Conservation (phyloP, 2,329 filamentous ascomycete genomes). For the Didymella segeticola region DNA sequence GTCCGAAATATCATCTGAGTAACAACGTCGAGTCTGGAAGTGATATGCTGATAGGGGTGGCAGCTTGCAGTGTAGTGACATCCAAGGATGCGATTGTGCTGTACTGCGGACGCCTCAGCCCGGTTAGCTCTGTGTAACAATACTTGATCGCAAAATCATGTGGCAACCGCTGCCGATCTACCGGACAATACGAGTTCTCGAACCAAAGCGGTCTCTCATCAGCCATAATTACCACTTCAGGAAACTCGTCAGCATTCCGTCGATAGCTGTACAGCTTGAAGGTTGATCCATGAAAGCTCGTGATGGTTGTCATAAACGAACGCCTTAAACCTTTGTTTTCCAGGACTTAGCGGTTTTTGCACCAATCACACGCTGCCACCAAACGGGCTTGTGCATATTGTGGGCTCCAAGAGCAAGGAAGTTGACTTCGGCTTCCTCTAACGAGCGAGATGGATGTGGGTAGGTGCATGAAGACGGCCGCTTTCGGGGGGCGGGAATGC, state of each 20-base stretch:
- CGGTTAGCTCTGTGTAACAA: not conserved
- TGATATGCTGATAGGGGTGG: too few species aligned
- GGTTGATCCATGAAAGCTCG: constrained; percentile 30
- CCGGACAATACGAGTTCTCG: not conserved
- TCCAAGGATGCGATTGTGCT: too few species aligned
- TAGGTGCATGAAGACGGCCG: constrained; percentile 2
- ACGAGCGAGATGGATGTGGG: not conserved
- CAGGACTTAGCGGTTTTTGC: constrained; percentile 3
- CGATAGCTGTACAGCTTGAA: constrained; percentile 27
- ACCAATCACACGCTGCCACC: constrained; percentile 15
- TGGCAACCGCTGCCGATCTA: not conserved
- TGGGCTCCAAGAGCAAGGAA: constrained; percentile 2
- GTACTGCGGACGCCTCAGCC: not conserved
- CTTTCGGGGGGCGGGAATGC: not conserved
- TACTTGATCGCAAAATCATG: not conserved
- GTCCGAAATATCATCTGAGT: too few species aligned
- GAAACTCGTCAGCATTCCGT: constrained; percentile 8
- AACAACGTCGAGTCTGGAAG: too few species aligned
- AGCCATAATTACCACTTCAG: not conserved
- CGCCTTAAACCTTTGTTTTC: constrained; percentile 1
- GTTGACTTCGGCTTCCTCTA: not conserved
- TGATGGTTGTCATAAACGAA: constrained; percentile 20
- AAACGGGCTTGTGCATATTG: constrained; percentile 5
- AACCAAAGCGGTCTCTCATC: too few species aligned
- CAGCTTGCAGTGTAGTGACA: too few species aligned